phyloP scores from a whole-genome alignment of 2,329 filamentous ascomycete genomes.

The Akanthomyces muscarius region DNA sequence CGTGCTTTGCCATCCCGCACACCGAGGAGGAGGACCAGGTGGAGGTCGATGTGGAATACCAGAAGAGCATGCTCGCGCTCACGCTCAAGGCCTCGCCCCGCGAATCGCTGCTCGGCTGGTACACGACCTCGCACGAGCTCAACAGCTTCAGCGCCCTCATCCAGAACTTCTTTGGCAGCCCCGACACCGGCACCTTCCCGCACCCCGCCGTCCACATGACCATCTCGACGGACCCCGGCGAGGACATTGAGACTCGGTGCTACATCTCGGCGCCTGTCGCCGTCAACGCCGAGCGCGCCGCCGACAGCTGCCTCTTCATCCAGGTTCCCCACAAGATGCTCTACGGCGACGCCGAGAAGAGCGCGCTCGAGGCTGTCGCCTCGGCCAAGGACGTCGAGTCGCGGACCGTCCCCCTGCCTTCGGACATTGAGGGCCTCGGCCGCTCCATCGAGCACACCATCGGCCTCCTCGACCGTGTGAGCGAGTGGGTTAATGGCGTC shows the following conservation, averaged over 20 bases:
- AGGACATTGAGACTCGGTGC: conserved; percentile 83
- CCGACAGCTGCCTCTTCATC: conserved; percentile 95
- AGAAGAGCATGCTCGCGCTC: conserved; percentile 97
- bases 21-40: conserved; percentile 98
- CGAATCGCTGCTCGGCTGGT: conserved; percentile 95
- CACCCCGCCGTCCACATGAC: conserved; percentile 98
- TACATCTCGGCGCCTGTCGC: conserved; percentile 96
- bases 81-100: conserved; percentile 92
- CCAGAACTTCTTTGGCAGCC: conserved; percentile 98
- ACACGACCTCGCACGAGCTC: conserved; percentile 92
- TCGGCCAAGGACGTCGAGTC: conserved; percentile 75
- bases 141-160: conserved; percentile 97
- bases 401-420: conserved; percentile 67
- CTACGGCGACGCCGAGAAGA: conserved; percentile 69
- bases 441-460: conserved; percentile 82
- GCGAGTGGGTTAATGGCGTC: conserved; percentile 87
- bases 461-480: conserved; percentile 84
- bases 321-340: conserved; percentile 93
- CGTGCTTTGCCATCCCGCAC: conserved; percentile 96
- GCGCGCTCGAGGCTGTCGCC: conserved; percentile 74
- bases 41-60: conserved; percentile 99
- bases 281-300: conserved; percentile 88
- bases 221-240: conserved; percentile 81
- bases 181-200: conserved; percentile 94
- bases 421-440: conserved; percentile 87